These are phyloP conservation scores for Theileria luwenshuni DNA, from an alignment of 169 alveolate species.

Conservation along the genomic window DNA sequence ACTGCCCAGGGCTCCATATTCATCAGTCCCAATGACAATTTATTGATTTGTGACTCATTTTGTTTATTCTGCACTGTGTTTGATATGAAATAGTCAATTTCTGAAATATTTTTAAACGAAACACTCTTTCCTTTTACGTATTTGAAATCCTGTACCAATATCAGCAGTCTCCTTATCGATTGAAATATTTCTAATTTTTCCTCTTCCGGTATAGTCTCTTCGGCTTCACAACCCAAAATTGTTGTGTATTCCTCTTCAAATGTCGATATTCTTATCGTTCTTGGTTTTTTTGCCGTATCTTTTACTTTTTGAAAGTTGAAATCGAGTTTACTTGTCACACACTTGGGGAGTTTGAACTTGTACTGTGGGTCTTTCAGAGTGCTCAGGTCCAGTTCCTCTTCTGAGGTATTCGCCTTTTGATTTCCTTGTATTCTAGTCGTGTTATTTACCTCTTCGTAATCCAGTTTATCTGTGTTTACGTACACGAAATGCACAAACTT, in stretches of 20 bases:
- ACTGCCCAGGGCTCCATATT: conserved; percentile 20
- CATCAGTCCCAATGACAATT: conserved; percentile 32
- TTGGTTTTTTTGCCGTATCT: background rate
- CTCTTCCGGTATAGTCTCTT: background rate
- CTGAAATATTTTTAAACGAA: conserved; percentile 8
- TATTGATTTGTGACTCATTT: background rate
- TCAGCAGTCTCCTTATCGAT: conserved; percentile 22
- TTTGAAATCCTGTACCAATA: conserved; percentile 46
- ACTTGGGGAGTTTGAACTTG: conserved; percentile 24
- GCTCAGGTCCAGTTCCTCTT: background rate
- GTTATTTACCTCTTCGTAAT: conserved; percentile 4
- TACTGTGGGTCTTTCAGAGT: background rate
- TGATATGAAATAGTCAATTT: conserved; percentile 11
- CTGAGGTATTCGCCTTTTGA: background rate
- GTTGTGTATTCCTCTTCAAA: background rate
- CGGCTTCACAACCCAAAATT: background rate
- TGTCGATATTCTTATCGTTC: background rate
- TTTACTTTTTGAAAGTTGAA: background rate
- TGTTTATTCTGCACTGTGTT: background rate
- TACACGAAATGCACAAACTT: conserved; percentile 24
- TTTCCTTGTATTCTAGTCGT: no score
- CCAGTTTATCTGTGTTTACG: conserved; percentile 6
- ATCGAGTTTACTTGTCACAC: conserved; percentile 21
- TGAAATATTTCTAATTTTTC: background rate
- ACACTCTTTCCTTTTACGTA: conserved; percentile 24